These are phyloP conservation scores for Candida buenavistaensis DNA, from an alignment of 1,139 yeast genomes.

Conservation along the genomic window DNA sequence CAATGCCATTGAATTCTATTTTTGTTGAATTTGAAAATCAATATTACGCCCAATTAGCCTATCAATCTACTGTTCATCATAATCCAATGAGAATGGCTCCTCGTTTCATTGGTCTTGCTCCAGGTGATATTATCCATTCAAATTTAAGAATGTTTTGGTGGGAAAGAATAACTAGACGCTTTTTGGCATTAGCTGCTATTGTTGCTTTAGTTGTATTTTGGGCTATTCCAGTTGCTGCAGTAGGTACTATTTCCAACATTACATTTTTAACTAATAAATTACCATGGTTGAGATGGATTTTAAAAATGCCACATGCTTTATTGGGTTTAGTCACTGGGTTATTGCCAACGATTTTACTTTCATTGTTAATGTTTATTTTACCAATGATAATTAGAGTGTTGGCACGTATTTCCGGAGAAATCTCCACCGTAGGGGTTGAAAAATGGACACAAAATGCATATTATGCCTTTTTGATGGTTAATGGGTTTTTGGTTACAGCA, in stretches of 20 bases:
- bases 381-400: constrained; percentile 76
- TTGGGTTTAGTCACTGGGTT: constrained; percentile 75
- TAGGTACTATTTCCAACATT: constrained; percentile 76
- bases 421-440: constrained; percentile 66
- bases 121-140: constrained; percentile 65
- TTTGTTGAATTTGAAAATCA: constrained; percentile 73
- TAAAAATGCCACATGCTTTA: constrained; percentile 56
- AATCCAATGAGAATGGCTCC: constrained; percentile 52
- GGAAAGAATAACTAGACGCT: constrained; percentile 65
- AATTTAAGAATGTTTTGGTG: constrained; percentile 81
- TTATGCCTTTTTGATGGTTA: constrained; percentile 70
- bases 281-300: constrained; percentile 62
- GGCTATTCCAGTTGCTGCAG: constrained; percentile 86
- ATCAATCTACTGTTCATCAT: constrained; percentile 57
- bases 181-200: constrained; percentile 61
- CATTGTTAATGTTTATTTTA: constrained; percentile 69
- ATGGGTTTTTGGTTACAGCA: constrained; percentile 69
- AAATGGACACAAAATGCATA: constrained; percentile 72
- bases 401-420: constrained; percentile 68
- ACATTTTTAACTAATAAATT: constrained; percentile 61
- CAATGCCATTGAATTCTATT: constrained; percentile 54
- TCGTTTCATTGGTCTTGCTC: constrained; percentile 56
- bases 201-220: constrained; percentile 65
- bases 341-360: constrained; percentile 66
- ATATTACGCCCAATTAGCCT: constrained; percentile 69